Percentiles rank a stretch among this genome's conserved stretches.
These are phyloP conservation scores for Raddia distichophylla DNA, from an alignment of 176 grass and related monocot species.

Conservation along the genomic window DNA sequence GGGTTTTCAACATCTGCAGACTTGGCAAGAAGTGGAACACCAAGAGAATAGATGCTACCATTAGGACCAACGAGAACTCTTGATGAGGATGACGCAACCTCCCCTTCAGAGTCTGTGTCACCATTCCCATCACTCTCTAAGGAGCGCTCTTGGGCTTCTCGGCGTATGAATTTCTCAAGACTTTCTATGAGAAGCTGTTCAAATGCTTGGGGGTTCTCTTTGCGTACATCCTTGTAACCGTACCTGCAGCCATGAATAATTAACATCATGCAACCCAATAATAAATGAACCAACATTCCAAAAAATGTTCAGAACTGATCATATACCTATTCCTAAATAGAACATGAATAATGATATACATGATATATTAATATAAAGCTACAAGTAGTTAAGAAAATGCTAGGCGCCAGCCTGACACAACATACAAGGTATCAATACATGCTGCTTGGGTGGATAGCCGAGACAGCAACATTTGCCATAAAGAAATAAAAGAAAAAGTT, in stretches of 20 bases:
- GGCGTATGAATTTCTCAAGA: constrained; percentile 86
- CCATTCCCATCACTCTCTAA: constrained; percentile 78
- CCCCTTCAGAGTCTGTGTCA: constrained; percentile 66
- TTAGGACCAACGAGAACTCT: constrained; percentile 80
- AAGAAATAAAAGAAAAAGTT: not conserved
- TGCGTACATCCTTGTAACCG: constrained; percentile 94
- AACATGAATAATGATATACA: constrained; percentile 6
- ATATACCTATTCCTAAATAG: not conserved
- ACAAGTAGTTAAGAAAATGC: not conserved
- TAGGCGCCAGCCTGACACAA: not conserved
- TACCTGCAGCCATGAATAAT: constrained; percentile 64
- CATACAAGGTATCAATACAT: not conserved
- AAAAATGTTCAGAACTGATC: not conserved
- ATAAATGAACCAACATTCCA: constrained; percentile 5
- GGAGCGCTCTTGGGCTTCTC: constrained; percentile 92
- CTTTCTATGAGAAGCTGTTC: constrained; percentile 92
- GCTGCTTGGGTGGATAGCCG: not conserved
- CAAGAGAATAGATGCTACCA: constrained; percentile 67
- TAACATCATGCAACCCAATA: constrained; percentile 21
- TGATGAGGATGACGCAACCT: constrained; percentile 46
- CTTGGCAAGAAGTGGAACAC: constrained; percentile 58
- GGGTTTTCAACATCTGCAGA: constrained; percentile 39
- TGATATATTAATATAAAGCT: constrained; percentile 5
- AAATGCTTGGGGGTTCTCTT: constrained; percentile 78
- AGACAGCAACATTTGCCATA: not conserved